Evolutionary conservation across 106 monocot genomes (phyloP).

Genomic region (Apostasia ramifera): DNA sequence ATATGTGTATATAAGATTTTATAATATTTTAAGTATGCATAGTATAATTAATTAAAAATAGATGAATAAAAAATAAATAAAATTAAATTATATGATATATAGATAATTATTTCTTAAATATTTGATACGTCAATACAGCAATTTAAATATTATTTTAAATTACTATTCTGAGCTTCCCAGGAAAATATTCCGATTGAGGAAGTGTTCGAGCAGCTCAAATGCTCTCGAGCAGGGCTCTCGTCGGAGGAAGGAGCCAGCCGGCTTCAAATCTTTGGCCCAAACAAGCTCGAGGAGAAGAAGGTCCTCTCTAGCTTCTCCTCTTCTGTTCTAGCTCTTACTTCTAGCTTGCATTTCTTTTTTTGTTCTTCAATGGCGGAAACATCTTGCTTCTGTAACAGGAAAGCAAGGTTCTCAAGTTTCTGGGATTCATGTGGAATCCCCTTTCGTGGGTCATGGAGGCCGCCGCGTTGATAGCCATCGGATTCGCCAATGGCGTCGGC

Average conservation of each 20-base stretch:
- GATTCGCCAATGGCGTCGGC: conserved; percentile 32
- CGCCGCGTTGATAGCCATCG: conserved; percentile 65
- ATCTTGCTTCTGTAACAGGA: conserved; percentile 16
- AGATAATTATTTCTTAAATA: too few species aligned
- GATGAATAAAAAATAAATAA: too few species aligned
- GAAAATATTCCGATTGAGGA: conserved; percentile 23
- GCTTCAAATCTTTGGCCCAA: conserved; percentile 38
- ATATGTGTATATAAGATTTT: too few species aligned
- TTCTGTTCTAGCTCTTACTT: too few species aligned
- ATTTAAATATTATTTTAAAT: not conserved
- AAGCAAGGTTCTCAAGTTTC: conserved; percentile 62
- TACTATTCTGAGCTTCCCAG: too few species aligned
- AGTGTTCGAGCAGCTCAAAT: conserved; percentile 29
- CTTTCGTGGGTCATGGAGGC: conserved; percentile 75
- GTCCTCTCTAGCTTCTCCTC: conserved; percentile 14
- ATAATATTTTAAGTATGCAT: too few species aligned
- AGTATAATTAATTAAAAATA: too few species aligned
- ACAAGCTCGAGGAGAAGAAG: conserved; percentile 53
- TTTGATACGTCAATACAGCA: too few species aligned
- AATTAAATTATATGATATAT: too few species aligned
- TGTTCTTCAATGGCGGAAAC: too few species aligned
- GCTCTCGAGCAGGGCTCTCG: conserved; percentile 13
- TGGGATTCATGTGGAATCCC: conserved; percentile 80
- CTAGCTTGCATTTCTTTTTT: too few species aligned
- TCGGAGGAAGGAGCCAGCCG: conserved; percentile 20